phyloP scores from a whole-genome alignment of 2,329 filamentous ascomycete species.

The Penicillium sp. region DNA sequence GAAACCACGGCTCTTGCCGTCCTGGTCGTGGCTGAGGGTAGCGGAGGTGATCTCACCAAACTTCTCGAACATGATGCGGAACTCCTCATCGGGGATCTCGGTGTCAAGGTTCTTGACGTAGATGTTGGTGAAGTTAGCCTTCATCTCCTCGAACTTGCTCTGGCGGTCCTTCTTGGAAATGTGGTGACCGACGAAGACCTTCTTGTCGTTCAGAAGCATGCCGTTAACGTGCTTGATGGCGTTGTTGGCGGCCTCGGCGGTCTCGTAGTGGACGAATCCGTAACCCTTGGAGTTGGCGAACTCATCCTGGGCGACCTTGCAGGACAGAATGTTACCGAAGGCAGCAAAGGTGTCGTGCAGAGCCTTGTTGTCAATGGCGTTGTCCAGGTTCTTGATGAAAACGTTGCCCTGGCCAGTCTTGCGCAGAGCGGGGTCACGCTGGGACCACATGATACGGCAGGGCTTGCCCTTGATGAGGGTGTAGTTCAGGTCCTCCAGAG shows the following conservation, averaged over 20 bases:
- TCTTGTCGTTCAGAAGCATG: conserved; percentile 99
- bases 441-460: conserved; percentile 99
- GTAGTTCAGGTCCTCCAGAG: conserved; percentile 99
- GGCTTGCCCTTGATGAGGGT: conserved; percentile 98
- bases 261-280: conserved; percentile 99
- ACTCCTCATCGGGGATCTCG: conserved; percentile 88
- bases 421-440: conserved; percentile 96
- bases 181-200: conserved; percentile 98
- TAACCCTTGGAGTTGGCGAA: conserved; percentile 96
- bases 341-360: conserved; percentile 98
- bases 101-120: conserved; percentile 97
- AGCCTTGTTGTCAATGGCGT: conserved; percentile 99
- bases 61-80: conserved; percentile 88
- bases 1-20: conserved; percentile 93
- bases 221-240: conserved; percentile 99
- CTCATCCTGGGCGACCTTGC: conserved; percentile 99
- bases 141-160: conserved; percentile 99
- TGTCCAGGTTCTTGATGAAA: conserved; percentile 99
- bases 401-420: conserved; percentile 99
- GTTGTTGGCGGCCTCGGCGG: conserved; percentile 91
- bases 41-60: conserved; percentile 95
- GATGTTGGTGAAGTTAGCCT: conserved; percentile 99
- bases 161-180: conserved; percentile 99
- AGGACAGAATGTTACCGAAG: conserved; percentile 98
- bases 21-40: conserved; percentile 82